Conservation (phyloP, 192 early-diverging fungal genomes). For the Jimgerdemannia flammicorona region DNA sequence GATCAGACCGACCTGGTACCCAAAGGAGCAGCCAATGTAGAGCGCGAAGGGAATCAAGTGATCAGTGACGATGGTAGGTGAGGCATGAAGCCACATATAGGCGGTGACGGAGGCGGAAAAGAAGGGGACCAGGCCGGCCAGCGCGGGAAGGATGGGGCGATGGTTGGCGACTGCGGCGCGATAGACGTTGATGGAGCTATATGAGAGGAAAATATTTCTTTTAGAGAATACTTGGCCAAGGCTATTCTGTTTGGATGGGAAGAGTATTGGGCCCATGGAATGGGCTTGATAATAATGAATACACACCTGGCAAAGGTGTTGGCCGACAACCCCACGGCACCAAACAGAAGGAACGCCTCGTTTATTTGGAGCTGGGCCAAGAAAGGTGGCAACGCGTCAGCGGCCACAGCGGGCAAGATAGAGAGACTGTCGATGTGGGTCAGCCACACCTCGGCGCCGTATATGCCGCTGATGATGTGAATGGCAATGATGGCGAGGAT, state of each 20-base stretch:
- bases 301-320: constrained; percentile 60
- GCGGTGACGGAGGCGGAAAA: constrained; percentile 40
- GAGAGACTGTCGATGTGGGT: constrained; percentile 23
- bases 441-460: constrained; percentile 40
- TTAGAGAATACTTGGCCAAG: no score
- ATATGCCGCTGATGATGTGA: constrained; percentile 59
- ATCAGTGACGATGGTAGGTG: constrained; percentile 59
- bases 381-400: constrained; percentile 16
- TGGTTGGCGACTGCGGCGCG: constrained; percentile 53
- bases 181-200: constrained; percentile 59
- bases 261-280: no score
- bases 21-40: constrained; percentile 71
- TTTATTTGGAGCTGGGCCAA: constrained; percentile 48
- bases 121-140: constrained; percentile 68
- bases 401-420: constrained; percentile 26
- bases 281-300: no score
- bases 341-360: constrained; percentile 47
- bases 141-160: constrained; percentile 45
- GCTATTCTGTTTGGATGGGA: no score
- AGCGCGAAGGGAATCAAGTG: constrained; percentile 68
- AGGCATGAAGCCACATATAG: constrained; percentile 63
- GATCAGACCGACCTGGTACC: constrained; percentile 79
- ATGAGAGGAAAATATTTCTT: no score
- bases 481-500: constrained; percentile 64
- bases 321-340: constrained; percentile 36